Evolutionary conservation across 2,329 filamentous ascomycete species (phyloP).

Genomic region (Cladorrhinum sp.): DNA sequence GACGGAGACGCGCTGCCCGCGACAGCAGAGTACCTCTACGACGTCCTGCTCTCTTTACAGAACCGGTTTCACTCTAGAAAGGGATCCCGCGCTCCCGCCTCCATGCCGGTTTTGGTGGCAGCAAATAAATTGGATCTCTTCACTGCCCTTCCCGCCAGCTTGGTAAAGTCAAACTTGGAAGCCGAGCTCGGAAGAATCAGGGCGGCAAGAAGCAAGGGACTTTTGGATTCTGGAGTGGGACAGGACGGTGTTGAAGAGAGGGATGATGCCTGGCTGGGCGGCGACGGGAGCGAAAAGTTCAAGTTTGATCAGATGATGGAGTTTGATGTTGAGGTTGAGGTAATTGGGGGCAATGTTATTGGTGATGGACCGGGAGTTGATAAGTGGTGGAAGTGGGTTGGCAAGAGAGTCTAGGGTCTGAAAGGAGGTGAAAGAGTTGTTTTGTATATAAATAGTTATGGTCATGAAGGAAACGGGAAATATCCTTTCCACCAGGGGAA

Average conservation of each 20-base stretch:
- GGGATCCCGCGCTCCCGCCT: slow-evolving; percentile 41
- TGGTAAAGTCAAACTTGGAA: slow-evolving; percentile 75
- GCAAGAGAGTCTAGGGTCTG: slow-evolving; percentile 58
- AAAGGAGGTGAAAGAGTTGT: background rate
- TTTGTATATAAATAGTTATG: background rate
- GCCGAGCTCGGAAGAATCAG: slow-evolving; percentile 77
- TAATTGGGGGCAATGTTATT: slow-evolving; percentile 70
- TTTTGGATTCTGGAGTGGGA: slow-evolving; percentile 78
- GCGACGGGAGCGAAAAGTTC: slow-evolving; percentile 74
- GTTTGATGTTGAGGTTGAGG: slow-evolving; percentile 73
- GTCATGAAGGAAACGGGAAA: background rate
- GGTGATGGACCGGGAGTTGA: slow-evolving; percentile 67
- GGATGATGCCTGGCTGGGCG: slow-evolving; percentile 82
- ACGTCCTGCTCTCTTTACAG: slow-evolving; percentile 80
- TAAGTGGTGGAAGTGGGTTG: slow-evolving; percentile 91
- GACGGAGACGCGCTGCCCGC: slow-evolving; percentile 62
- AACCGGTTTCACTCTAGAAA: slow-evolving; percentile 45
- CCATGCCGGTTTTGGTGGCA: slow-evolving; percentile 75
- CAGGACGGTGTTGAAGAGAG: slow-evolving; percentile 58
- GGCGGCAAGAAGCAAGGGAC: slow-evolving; percentile 70
- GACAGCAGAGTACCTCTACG: slow-evolving; percentile 82
- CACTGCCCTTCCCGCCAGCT: slow-evolving; percentile 75
- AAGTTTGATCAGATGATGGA: slow-evolving; percentile 79
- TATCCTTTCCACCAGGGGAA: background rate
- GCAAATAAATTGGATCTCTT: slow-evolving; percentile 97